Evolutionary conservation across 2,329 filamentous ascomycete genomes (phyloP).

Genomic region (Trichoderma sp.): DNA sequence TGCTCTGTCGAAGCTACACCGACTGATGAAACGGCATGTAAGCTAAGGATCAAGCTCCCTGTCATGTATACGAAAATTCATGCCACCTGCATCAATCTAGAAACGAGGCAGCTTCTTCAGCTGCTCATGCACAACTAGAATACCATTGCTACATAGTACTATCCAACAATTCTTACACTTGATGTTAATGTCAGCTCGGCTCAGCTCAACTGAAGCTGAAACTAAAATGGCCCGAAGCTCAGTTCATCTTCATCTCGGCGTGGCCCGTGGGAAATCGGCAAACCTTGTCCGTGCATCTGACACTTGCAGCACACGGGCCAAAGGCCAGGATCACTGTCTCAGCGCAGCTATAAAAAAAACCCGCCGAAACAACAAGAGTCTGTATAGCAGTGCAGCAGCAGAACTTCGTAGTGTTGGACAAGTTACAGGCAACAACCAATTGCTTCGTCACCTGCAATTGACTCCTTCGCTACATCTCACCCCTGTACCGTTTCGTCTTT

Average conservation of each 20-base stretch:
- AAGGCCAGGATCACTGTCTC: neutral
- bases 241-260: neutral
- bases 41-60: neutral
- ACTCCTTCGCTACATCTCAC: neutral
- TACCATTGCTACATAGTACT: no score
- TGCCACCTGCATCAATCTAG: neutral
- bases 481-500: neutral
- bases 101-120: neutral
- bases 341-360: neutral
- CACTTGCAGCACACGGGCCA: neutral
- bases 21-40: neutral
- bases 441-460: neutral
- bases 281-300: neutral
- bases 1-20: neutral
- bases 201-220: neutral
- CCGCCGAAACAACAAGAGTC: no score
- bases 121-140: neutral
- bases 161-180: neutral
- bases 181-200: no score
- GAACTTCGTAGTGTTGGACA: neutral
- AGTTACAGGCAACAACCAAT: neutral
- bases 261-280: neutral
- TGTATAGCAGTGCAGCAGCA: neutral
- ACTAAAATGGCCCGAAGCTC: neutral
- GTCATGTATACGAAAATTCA: neutral